These are phyloP conservation scores for Tolypocladium paradoxum DNA, from an alignment of 2,329 filamentous ascomycete genomes.

Conservation along the genomic window DNA sequence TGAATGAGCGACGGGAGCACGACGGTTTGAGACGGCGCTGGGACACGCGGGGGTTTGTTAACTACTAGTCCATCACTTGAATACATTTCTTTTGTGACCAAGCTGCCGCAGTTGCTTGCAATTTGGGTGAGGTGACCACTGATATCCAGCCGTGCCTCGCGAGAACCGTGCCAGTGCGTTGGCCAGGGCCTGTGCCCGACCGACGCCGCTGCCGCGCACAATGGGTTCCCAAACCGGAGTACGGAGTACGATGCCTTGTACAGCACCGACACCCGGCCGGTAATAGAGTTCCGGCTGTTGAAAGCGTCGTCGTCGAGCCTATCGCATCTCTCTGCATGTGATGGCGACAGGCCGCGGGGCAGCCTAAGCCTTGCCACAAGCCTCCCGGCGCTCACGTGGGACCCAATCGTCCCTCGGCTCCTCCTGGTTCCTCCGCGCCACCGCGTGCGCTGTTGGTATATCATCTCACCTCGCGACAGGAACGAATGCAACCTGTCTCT, in stretches of 20 bases:
- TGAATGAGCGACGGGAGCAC: background rate
- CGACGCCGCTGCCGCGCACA: no score
- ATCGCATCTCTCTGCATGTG: background rate
- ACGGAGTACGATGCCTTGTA: no score
- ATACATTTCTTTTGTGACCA: constrained; percentile 7
- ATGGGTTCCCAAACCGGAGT: no score
- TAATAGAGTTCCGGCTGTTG: background rate
- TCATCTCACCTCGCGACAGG: background rate
- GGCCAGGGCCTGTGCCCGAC: no score
- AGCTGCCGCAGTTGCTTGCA: background rate
- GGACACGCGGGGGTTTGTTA: constrained; percentile 3
- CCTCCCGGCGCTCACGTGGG: background rate
- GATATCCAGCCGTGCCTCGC: background rate
- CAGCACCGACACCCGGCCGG: no score
- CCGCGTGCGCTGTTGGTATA: background rate
- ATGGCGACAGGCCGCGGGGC: background rate
- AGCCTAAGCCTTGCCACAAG: background rate
- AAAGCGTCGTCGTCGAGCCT: background rate
- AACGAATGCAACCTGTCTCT: background rate
- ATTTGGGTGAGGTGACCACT: no score
- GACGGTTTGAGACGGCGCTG: constrained; percentile 5
- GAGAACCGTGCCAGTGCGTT: background rate
- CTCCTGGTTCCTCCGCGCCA: background rate
- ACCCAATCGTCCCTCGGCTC: background rate
- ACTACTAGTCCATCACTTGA: constrained; percentile 10